These are phyloP conservation scores for Schrenkiella parvula DNA, from an alignment of 345 rosid species.

Conservation along the genomic window DNA sequence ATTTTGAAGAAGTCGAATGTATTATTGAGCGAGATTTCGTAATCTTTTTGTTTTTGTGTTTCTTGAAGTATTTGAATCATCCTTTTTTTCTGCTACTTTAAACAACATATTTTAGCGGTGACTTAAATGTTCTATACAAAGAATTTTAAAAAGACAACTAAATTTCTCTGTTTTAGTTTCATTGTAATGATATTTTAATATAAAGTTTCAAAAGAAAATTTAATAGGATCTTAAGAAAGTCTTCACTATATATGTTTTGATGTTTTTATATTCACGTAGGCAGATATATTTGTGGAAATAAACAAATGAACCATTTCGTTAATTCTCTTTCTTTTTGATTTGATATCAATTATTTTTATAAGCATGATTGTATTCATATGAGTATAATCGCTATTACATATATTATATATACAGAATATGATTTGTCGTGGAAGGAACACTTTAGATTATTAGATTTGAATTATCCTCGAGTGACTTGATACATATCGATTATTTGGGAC, in stretches of 20 bases:
- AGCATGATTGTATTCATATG: not conserved
- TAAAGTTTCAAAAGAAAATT: not conserved
- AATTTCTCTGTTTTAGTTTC: not conserved
- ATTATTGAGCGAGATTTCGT: not conserved
- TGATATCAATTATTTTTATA: not conserved
- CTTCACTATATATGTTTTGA: not conserved
- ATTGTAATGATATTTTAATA: not conserved
- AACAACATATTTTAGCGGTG: not conserved
- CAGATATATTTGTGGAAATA: not conserved
- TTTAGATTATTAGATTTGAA: not conserved
- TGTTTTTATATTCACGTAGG: not conserved
- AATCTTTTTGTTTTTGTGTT: not conserved
- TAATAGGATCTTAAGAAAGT: not conserved
- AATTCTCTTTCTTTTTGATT: not conserved
- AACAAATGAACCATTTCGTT: not conserved
- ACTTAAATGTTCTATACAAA: not conserved
- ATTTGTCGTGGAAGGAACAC: not conserved
- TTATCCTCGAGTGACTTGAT: not conserved
- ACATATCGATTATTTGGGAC: not conserved
- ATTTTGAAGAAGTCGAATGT: not conserved
- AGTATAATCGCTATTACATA: not conserved
- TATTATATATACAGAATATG: not conserved
- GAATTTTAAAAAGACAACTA: not conserved
- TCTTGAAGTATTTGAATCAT: no score
- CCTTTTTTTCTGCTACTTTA: not conserved